Percentiles rank a stretch among this genome's conserved stretches.
phyloP scores from a whole-genome alignment of 73 alveolate species.

The Paramecium caudatum region DNA sequence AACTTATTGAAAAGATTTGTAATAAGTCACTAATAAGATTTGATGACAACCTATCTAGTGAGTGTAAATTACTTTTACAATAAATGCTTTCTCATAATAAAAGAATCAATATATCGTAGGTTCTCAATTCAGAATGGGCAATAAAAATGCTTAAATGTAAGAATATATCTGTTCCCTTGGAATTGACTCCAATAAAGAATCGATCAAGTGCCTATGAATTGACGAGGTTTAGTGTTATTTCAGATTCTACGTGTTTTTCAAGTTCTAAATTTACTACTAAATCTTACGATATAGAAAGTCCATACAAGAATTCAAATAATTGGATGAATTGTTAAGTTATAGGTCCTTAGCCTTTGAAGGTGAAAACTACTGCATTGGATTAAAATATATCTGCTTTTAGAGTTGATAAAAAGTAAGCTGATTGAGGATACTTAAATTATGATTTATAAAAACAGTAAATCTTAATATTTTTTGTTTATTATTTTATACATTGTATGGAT shows the following conservation, averaged over 20 bases:
- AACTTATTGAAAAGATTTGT: constrained; percentile 33
- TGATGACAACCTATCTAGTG: background rate
- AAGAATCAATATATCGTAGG: constrained; percentile 16
- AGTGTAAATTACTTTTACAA: background rate
- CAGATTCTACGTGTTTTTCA: constrained; percentile 14
- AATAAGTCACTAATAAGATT: background rate
- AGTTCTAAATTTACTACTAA: constrained; percentile 26
- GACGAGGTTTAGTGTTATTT: background rate
- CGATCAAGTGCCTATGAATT: constrained; percentile 54
- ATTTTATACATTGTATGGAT: background rate
- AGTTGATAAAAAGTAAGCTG: constrained; percentile 29
- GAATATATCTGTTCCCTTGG: constrained; percentile 13
- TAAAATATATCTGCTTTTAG: constrained; percentile 49
- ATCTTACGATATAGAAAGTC: constrained; percentile 39
- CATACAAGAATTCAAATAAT: background rate
- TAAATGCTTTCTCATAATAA: constrained; percentile 47
- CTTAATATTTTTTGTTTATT: too few relatives aligned
- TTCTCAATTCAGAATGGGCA: constrained; percentile 15
- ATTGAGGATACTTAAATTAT: too few relatives aligned
- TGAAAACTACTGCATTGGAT: constrained; percentile 3
- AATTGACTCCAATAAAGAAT: constrained; percentile 22
- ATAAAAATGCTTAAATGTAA: background rate
- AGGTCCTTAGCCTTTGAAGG: constrained; percentile 18
- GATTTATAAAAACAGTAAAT: too few relatives aligned
- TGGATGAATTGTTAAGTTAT: background rate